Percentiles rank a stretch among this genome's conserved stretches.
Conservation (phyloP, 169 alveolate species). For the Eimeria praecox region DNA sequence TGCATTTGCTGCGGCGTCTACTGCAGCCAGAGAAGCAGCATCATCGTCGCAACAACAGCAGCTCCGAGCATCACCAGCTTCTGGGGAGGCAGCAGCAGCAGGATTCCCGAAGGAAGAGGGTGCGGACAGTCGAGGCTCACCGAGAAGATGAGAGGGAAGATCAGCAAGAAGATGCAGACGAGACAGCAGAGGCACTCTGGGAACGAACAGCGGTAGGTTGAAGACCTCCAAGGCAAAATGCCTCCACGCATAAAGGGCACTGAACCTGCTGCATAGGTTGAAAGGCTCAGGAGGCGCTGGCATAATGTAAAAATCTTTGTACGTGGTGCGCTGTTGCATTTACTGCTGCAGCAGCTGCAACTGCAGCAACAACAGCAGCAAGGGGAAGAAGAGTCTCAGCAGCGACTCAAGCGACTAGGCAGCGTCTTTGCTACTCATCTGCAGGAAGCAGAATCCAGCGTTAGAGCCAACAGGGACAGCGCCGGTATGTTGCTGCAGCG, state of each 20-base stretch:
- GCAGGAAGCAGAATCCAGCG: slow-evolving; percentile 49
- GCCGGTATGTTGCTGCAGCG: slow-evolving; percentile 41
- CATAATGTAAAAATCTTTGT: not conserved
- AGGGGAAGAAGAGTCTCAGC: slow-evolving; percentile 66
- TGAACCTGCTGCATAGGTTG: not conserved
- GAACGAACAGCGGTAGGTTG: slow-evolving; percentile 33
- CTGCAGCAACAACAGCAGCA: slow-evolving; percentile 47
- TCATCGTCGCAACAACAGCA: slow-evolving; percentile 35
- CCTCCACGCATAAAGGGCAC: not conserved
- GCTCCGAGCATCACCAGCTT: not conserved
- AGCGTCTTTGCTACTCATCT: slow-evolving; percentile 59
- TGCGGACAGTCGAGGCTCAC: not conserved
- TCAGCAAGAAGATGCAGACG: slow-evolving; percentile 42
- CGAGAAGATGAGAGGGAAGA: not conserved
- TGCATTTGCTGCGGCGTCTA: slow-evolving; percentile 56
- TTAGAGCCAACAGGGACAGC: slow-evolving; percentile 19
- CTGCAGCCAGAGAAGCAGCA: slow-evolving; percentile 43
- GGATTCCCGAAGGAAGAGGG: slow-evolving; percentile 48
- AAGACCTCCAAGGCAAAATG: not conserved
- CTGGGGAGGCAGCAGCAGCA: slow-evolving; percentile 45
- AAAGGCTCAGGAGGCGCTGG: not conserved
- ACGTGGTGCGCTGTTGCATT: not conserved
- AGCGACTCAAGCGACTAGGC: slow-evolving; percentile 32
- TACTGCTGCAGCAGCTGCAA: slow-evolving; percentile 39
- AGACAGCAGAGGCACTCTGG: slow-evolving; percentile 58